phyloP scores from a whole-genome alignment of 2,329 filamentous ascomycete species.

The Onygenales sp. region DNA sequence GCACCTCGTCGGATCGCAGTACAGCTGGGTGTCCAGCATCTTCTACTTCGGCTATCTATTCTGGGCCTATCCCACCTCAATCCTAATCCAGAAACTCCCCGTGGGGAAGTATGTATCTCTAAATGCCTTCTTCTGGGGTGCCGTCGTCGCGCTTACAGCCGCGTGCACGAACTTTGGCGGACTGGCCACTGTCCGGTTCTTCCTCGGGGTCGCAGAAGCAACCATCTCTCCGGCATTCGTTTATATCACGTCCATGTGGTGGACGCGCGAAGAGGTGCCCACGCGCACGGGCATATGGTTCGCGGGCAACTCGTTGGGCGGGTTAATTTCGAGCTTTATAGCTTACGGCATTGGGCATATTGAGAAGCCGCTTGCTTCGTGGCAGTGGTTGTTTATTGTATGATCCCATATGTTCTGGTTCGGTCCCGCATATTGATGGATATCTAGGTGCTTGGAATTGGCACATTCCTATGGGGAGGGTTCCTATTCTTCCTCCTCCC shows the following conservation, averaged over 20 bases:
- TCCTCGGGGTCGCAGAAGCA: slow-evolving; percentile 48
- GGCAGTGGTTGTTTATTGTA: slow-evolving; percentile 52
- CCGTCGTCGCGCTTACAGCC: slow-evolving; percentile 39
- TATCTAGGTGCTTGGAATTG: slow-evolving; percentile 31
- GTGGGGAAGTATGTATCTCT: slow-evolving; percentile 41
- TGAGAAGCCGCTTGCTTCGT: slow-evolving; percentile 32
- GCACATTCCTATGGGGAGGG: slow-evolving; percentile 44
- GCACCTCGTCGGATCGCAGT: slow-evolving; percentile 41
- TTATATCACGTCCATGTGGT: slow-evolving; percentile 48
- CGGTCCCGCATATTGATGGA: background rate
- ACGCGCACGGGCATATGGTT: slow-evolving; percentile 49
- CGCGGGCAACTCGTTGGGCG: slow-evolving; percentile 14
- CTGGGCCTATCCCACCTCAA: slow-evolving; percentile 30
- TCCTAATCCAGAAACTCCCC: slow-evolving; percentile 38
- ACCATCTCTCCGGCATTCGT: slow-evolving; percentile 47
- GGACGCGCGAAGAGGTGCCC: slow-evolving; percentile 49
- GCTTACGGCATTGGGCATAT: slow-evolving; percentile 2
- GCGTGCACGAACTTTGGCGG: slow-evolving; percentile 41
- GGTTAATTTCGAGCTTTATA: background rate
- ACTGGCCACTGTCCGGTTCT: slow-evolving; percentile 43
- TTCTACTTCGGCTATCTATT: slow-evolving; percentile 45
- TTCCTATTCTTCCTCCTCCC: slow-evolving; percentile 42
- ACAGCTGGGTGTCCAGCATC: slow-evolving; percentile 42
- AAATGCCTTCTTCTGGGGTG: slow-evolving; percentile 40
- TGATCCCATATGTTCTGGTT: background rate